phyloP scores from a whole-genome alignment of 148 eudicot species.

The Pouteria glomerata region DNA sequence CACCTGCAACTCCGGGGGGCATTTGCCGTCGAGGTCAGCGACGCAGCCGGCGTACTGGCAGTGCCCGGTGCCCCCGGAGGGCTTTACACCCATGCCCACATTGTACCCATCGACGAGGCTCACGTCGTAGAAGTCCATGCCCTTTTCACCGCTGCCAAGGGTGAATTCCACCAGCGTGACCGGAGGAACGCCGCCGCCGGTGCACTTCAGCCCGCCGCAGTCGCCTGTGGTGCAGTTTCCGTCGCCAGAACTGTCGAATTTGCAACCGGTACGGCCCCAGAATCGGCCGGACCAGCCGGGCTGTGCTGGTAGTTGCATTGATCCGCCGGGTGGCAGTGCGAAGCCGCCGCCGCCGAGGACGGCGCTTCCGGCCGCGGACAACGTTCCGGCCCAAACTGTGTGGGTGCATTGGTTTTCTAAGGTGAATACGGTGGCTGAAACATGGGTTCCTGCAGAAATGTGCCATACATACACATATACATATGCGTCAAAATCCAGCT shows the following conservation, averaged over 20 bases:
- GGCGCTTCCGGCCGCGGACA: slow-evolving; percentile 45
- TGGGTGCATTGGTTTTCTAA: slow-evolving; percentile 56
- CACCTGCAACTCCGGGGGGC: slow-evolving; percentile 56
- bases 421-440: slow-evolving; percentile 45
- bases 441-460: slow-evolving; percentile 14
- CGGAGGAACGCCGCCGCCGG: slow-evolving; percentile 62
- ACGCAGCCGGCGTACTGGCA: slow-evolving; percentile 72
- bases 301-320: slow-evolving; percentile 42
- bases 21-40: slow-evolving; percentile 42
- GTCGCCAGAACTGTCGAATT: slow-evolving; percentile 37
- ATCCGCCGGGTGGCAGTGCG: slow-evolving; percentile 39
- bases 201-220: slow-evolving; percentile 43
- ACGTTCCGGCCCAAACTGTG: slow-evolving; percentile 79
- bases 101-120: slow-evolving; percentile 90
- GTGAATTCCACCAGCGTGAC: slow-evolving; percentile 76
- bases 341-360: slow-evolving; percentile 49
- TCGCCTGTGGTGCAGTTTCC: slow-evolving; percentile 44
- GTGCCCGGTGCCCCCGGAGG: slow-evolving; percentile 41
- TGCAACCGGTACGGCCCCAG: slow-evolving; percentile 95
- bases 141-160: slow-evolving; percentile 25
- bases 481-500: background rate
- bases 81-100: slow-evolving; percentile 48
- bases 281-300: slow-evolving; percentile 87
- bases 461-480: background rate
- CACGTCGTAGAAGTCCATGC: slow-evolving; percentile 76